These are phyloP conservation scores for Lippia alba DNA, from an alignment of 305 asterid species.

Conservation along the genomic window DNA sequence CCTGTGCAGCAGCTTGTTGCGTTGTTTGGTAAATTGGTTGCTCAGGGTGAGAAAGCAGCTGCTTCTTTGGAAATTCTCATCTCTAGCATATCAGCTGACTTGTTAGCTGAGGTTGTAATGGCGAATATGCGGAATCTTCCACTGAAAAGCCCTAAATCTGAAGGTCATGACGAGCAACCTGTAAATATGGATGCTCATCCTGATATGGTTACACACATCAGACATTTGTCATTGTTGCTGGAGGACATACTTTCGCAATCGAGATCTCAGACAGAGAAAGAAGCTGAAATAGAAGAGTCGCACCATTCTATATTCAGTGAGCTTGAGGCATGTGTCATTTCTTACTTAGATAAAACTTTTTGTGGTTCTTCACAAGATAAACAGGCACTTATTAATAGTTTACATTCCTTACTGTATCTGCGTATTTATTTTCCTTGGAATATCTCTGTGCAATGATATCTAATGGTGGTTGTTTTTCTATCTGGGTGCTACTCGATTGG, in stretches of 20 bases:
- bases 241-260: constrained; percentile 58
- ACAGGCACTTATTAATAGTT: constrained; percentile 9
- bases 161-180: constrained; percentile 60
- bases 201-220: constrained; percentile 58
- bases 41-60: constrained; percentile 94
- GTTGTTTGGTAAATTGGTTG: constrained; percentile 91
- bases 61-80: constrained; percentile 88
- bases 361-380: constrained; percentile 17
- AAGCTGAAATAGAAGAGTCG: constrained; percentile 46
- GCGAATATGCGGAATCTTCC: constrained; percentile 85
- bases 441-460: constrained; percentile 27
- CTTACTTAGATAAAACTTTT: constrained; percentile 23
- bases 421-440: constrained; percentile 22
- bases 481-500: constrained; percentile 36
- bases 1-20: constrained; percentile 97
- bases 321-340: constrained; percentile 62
- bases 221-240: constrained; percentile 68
- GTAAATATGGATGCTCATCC: constrained; percentile 43
- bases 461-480: constrained; percentile 33
- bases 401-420: neutral
- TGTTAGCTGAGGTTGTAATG: constrained; percentile 96
- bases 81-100: constrained; percentile 93
- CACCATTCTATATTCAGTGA: constrained; percentile 45
- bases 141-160: constrained; percentile 54
- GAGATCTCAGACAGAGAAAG: constrained; percentile 44